Evolutionary conservation across 495 filamentous ascomycete genomes (phyloP), one percentile per base, ranked within the genome.

Genomic region (Aspergillus kassunensis): DNA sequence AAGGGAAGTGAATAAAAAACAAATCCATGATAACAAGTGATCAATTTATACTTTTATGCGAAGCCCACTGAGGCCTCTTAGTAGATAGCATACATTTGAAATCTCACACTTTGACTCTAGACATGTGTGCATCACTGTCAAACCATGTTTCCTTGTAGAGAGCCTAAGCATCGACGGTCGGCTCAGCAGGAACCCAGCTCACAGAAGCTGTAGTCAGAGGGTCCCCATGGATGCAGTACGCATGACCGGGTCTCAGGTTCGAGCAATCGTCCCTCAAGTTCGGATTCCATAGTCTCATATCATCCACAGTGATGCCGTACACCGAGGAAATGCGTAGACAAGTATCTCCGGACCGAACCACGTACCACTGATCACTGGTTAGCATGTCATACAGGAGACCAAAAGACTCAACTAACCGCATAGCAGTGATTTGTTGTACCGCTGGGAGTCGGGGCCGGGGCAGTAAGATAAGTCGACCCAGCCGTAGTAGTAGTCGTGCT

Each of bases 181-280:
- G 16, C 37, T 40, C 16, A 1, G 37, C 37, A 19, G 18, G 1
- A 21, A 21, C 18, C 18, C 16, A 20, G 4, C 1, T 9, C 9
- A 29, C 29, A 33, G 27, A 19, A 1, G 29, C 1, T 2, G 29
- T 13, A 31, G 11, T 12, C 6, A 3, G n/a, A 24, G 1, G 40
- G 2, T 53, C 51, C 8, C 51, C 51, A 23, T 41, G 41, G 18
- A 53, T 27, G 36, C 51, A 53, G 16, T 53, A 53, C 4, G 51
- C 51, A 37, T 11, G 33, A 4, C 51, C 51, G 10, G 33, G 13
- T 4, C 42, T 39, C 24, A 53, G 21, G 34, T 53, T 53, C 15
- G 51, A 46, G 34, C 51, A 53, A 18, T 46, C 42, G 12, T 44
- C 10, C 5, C 7, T 39, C 10, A 53, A n/a, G 11, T 35, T 53